A percentile compares a stretch with the other conserved stretches of the same genome.
Evolutionary conservation across 2,329 filamentous ascomycete genomes (phyloP).

Genomic region (Rosellinia necatrix): DNA sequence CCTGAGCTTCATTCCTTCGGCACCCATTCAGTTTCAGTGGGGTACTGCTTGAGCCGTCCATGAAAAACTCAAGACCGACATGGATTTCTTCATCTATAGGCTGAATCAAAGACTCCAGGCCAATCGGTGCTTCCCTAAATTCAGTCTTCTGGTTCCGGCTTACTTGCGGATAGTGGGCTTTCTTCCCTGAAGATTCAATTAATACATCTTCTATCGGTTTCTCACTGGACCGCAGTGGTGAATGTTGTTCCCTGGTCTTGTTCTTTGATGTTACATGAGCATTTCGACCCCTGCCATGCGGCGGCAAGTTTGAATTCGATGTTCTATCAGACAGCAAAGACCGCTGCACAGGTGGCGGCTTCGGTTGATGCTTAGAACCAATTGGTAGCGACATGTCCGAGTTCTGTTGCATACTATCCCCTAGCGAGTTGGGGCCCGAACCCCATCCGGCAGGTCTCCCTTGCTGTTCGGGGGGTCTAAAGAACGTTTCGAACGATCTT

Average conservation of each 20-base stretch:
- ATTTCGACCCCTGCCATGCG: constrained; percentile 8
- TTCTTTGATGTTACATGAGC: constrained; percentile 3
- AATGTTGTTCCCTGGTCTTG: constrained; percentile 9
- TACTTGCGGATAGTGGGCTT: constrained; percentile 15
- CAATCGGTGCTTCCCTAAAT: neutral
- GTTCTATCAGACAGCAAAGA: neutral
- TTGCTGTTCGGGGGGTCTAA: constrained; percentile 4
- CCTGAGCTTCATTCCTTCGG: neutral
- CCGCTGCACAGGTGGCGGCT: neutral
- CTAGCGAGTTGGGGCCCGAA: constrained; percentile 5
- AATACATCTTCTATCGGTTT: neutral
- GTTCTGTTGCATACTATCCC: neutral
- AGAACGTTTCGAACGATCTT: constrained; percentile 40
- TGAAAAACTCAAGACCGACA: neutral
- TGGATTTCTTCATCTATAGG: neutral
- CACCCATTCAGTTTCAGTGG: neutral
- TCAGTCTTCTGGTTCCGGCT: neutral
- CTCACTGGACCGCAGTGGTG: neutral
- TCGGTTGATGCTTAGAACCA: neutral
- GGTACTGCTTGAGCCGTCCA: constrained; percentile 4
- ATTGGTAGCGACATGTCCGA: neutral
- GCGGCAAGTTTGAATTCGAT: neutral
- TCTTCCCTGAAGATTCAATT: constrained; percentile 16
- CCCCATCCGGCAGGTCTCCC: constrained; percentile 2
- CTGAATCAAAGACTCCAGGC: neutral